These are phyloP conservation scores for Dryadomyces quercivorus DNA, from an alignment of 2,329 filamentous ascomycete species.

Conservation along the genomic window DNA sequence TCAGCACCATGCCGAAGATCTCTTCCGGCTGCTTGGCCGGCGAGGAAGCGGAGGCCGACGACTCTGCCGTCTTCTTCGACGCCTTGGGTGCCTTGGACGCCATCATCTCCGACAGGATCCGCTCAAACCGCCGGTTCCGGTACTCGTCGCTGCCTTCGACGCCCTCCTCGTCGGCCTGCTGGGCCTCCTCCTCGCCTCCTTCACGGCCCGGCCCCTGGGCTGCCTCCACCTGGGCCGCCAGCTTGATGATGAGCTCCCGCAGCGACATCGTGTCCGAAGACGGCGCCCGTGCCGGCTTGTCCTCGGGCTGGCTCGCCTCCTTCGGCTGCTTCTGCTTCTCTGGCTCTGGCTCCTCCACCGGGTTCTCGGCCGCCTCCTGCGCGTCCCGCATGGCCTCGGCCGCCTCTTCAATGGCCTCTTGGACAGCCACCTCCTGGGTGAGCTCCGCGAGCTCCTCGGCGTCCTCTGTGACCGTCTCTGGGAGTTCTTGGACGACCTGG, in stretches of 20 bases:
- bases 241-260: constrained; percentile 38
- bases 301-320: not conserved
- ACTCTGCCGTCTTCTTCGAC: constrained; percentile 14
- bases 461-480: not conserved
- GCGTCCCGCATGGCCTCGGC: constrained; percentile 7
- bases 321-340: not conserved
- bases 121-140: constrained; percentile 37
- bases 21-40: not conserved
- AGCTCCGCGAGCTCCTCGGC: not conserved
- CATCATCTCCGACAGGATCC: constrained; percentile 36
- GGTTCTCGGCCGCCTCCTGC: not conserved
- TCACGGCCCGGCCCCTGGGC: not conserved
- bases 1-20: constrained; percentile 59
- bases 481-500: not conserved
- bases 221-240: constrained; percentile 33
- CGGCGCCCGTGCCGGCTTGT: not conserved
- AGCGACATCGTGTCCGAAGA: constrained; percentile 17
- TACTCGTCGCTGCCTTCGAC: constrained; percentile 8
- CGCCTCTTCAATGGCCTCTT: not conserved
- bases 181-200: not conserved
- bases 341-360: constrained; percentile 14
- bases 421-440: constrained; percentile 4
- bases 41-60: not conserved
- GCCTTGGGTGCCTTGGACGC: constrained; percentile 9
- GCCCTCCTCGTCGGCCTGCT: constrained; percentile 13